Evolutionary conservation across 176 grass and related monocot genomes (phyloP), one percentile per base, ranked within the genome.

Genomic region (Typha latifolia): DNA sequence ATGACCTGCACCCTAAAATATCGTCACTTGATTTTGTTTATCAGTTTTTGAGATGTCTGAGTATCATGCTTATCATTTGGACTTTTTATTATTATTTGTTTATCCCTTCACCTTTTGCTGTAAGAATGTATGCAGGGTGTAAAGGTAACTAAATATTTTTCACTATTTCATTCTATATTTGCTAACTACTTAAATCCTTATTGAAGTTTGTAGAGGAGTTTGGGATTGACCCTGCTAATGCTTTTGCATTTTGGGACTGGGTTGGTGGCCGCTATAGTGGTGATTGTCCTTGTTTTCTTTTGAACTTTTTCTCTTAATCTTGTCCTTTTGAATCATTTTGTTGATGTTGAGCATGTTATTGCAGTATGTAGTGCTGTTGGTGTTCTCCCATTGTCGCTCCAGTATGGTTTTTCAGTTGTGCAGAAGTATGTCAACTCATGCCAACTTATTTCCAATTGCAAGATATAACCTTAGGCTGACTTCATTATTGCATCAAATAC

Each of bases 191-290:
- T 21, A 9, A 8, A 43, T 43, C 37, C 37, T 22, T 19, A 10
- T 19, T 11, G 20, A 18, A 59, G 94, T 89, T 99, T 85, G 94
- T 99, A 48, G 79, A 93, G 73, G 70, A 90, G 69, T 99, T 99
- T 16, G 89, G 89, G 69, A 99, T 99, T 11, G 86, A 99, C 72
- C 89, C 94, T 66, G 87, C 82, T 73, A 99, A 99, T 77, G 81
- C 89, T 51, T 93, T 99, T 89, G 94, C 83, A 74, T 99, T 99
- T 57, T 99, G 89, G 89, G 94, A 99, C 78, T 99, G 94, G 94
- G 94, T 99, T 85, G 89, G 94, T 1, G 94, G 94, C 51, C 89
- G 94, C 64, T 99, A 99, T 62, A 99, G 94, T 83, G 94, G 94
- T 99, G 73, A 82, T 82, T 72, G 76, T 59, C 23, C 12, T 76